Evolutionary conservation across 495 filamentous ascomycete genomes (phyloP).

Genomic region (Podospora anserina): DNA sequence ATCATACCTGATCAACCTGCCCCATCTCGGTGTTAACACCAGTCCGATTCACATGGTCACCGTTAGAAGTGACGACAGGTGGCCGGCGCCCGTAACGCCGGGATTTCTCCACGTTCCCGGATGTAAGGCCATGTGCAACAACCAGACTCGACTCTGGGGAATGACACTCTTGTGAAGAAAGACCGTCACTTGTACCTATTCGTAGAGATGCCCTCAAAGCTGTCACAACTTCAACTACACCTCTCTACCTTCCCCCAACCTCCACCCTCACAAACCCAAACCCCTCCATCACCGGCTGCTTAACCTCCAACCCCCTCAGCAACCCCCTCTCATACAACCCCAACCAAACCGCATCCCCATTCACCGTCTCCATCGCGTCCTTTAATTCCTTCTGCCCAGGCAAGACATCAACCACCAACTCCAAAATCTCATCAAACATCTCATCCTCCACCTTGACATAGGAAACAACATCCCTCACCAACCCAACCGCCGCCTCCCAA

Average conservation of each 20-base stretch:
- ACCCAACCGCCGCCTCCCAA: slow-evolving; percentile 56
- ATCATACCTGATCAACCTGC: not conserved
- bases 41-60: not conserved
- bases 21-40: not conserved
- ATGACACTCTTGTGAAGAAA: too few relatives aligned
- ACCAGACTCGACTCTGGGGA: too few relatives aligned
- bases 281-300: slow-evolving; percentile 44
- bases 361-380: slow-evolving; percentile 54
- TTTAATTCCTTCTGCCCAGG: slow-evolving; percentile 47
- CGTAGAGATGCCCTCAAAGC: too few relatives aligned
- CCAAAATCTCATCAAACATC: slow-evolving; percentile 66
- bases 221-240: too few relatives aligned
- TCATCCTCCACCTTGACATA: slow-evolving; percentile 59
- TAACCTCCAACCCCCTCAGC: slow-evolving; percentile 27
- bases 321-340: slow-evolving; percentile 44
- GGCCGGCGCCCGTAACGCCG: not conserved
- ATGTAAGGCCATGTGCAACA: not conserved
- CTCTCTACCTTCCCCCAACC: not conserved
- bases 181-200: too few relatives aligned
- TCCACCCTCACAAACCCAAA: slow-evolving; percentile 32
- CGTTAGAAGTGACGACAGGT: not conserved
- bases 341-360: slow-evolving; percentile 74
- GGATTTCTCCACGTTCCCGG: not conserved
- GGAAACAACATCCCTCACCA: slow-evolving; percentile 52
- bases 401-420: slow-evolving; percentile 53